Evolutionary conservation across 805 yeast species (phyloP).

Genomic region (Priceomyces castillae): DNA sequence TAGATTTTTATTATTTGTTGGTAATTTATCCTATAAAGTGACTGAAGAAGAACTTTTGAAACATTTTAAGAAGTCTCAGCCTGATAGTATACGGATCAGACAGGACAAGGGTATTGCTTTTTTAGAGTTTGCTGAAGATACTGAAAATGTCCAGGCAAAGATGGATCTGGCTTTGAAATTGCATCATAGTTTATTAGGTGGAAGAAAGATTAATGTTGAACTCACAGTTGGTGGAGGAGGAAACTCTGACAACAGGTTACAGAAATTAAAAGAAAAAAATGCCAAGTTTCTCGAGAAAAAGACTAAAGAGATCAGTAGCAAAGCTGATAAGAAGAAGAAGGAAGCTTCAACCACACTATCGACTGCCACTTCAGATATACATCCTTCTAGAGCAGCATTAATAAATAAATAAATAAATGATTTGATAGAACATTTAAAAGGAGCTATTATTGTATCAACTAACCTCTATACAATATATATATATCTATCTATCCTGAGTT

Average conservation of each 20-base stretch:
- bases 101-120: conserved; percentile 89
- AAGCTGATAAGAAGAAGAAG: conserved; percentile 35
- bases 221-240: conserved; percentile 99
- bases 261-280: conserved; percentile 78
- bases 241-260: conserved; percentile 61
- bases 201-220: conserved; percentile 88
- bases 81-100: conserved; percentile 76
- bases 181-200: conserved; percentile 70
- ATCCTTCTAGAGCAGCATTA: conserved; percentile 65
- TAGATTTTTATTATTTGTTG: conserved; percentile 82
- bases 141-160: conserved; percentile 64
- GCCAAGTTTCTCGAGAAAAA: conserved; percentile 53
- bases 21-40: conserved; percentile 78
- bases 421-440: not conserved
- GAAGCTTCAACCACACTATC: conserved; percentile 3
- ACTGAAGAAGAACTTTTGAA: conserved; percentile 57
- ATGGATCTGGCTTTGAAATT: conserved; percentile 82
- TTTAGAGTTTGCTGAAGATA: conserved; percentile 67
- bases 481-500: conserved; percentile 3
- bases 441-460: not conserved
- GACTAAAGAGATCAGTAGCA: conserved; percentile 54
- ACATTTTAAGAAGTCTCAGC: conserved; percentile 73
- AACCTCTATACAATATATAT: conserved; percentile 3
- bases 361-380: conserved; percentile 29
- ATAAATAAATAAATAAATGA: conserved; percentile 23